Base-by-base conservation (phyloP, 805 yeast species). In the Priceomyces haplophilus region DNA sequence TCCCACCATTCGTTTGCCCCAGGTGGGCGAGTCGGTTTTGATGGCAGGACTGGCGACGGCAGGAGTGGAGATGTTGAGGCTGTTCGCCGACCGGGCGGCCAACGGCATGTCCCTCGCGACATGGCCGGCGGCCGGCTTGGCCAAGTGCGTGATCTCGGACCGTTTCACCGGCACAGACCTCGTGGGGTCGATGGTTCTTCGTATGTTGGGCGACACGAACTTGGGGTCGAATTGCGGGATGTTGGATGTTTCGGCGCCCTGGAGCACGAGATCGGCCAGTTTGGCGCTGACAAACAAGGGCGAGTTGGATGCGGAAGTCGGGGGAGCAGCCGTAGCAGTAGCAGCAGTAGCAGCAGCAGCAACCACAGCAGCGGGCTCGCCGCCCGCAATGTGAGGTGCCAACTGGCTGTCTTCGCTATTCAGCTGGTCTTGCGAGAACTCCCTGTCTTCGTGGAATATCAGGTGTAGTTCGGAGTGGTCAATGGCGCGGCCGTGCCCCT, bases 81-180 rank as follows among this genome's bases (percentile, higher is more conserved):
- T 34, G 27, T 27, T 40, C 11, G 30, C 5, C 10, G 36, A 40
- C 23, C 29, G 25, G 3, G 43, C 12, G 15, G 41, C 32, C 31
- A 29, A n/a, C 8, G 25, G 25, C 3, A 25, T 25, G 16, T 21
- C 34, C 18, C 18, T 25, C 11, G 43, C 6, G 20, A 17, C 38
- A 13, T 21, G 34, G 4, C 13, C 10, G 19, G 37, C 3, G n/a
- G 3, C 6, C 5, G 37, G 11, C 20, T 35, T 29, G 15, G 29
- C 34, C 17, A 38, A 15, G n/a, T 15, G 29, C 34, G 41, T 27
- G 21, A 46, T 34, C 6, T 58, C 64, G 1, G 57, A 38, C 23
- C 81, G 64, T 44, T 76, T 78, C 2, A 85, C 67, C 2, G 85
- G 89, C 3, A 79, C 76, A 0, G 90, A 84, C 44, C 76, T 80